A percentile compares a stretch with the other conserved stretches of the same genome.
phyloP scores from a whole-genome alignment of 257 asterid species.

The Solanum dulcamara region DNA sequence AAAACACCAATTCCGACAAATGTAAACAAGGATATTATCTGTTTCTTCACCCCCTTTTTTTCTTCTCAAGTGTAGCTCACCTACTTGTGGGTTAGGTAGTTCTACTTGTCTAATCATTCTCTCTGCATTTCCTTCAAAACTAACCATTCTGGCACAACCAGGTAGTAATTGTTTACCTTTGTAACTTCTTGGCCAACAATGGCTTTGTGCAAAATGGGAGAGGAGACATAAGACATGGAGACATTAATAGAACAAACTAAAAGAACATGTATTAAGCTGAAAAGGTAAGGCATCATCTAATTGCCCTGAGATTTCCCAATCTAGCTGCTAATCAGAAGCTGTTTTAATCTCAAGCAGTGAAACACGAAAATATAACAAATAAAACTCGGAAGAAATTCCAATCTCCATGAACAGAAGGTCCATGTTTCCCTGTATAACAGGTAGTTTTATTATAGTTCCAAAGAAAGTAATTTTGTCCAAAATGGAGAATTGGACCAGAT shows the following conservation, averaged over 20 bases:
- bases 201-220: not conserved
- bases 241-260: not conserved
- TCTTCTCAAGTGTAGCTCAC: not conserved
- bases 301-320: not conserved
- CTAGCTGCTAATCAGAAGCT: not conserved
- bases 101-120: not conserved
- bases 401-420: not conserved
- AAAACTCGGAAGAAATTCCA: not conserved
- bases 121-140: not conserved
- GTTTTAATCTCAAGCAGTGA: not conserved
- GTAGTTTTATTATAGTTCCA: not conserved
- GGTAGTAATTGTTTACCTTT: not conserved
- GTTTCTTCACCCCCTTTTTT: not conserved
- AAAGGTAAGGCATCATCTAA: not conserved
- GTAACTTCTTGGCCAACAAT: not conserved
- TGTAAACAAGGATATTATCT: not conserved
- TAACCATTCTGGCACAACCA: not conserved
- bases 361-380: not conserved
- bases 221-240: too few relatives aligned
- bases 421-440: not conserved
- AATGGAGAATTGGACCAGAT: not conserved
- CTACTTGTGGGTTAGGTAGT: not conserved
- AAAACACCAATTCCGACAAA: not conserved
- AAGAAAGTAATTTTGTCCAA: not conserved
- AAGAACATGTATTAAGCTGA: not conserved